Evolutionary conservation across 1,284 basidiomycete genomes (phyloP), one percentile per base, ranked within the genome.

Genomic region (Malassezia vespertilionis): DNA sequence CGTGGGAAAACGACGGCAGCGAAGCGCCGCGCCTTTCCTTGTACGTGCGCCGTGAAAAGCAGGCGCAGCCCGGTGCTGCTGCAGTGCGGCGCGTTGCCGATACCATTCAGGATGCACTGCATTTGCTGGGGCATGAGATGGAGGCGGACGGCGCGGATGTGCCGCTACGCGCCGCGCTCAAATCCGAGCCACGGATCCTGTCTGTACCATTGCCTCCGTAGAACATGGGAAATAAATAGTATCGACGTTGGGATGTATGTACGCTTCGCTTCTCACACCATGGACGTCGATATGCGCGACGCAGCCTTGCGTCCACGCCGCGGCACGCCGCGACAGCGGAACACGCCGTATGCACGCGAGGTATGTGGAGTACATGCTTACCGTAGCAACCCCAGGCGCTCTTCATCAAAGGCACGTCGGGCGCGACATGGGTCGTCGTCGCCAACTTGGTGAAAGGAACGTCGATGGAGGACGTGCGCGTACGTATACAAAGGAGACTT

Each of bases 361-460:
- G 32, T 22, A 33, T 26, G 5, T 23, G 36, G 23, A 23, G 27
- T 11, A 7, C 22, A 23, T 9, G 18, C 26, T 23, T 21, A 31
- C n/a, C 31, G 37, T n/a, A 18, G 14, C 21, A 2, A 32, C 38
- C 38, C 39, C 11, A 33, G 11, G 40, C 24, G 12, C 28, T 69
- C 23, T 57, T 38, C 54, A 69, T 69, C 44, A 55, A 57, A 5
- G 66, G 66, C 14, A 37, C 59, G 0, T 58, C 56, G 23, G 66
- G 63, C 1, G 61, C 63, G 0, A 63, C 63, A 7, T 58, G 57
- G 57, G 53, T 69, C n/a, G 41, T 65, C n/a, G 59, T 67, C 5
- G 55, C 58, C 7, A 69, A 69, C 39, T 52, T 69, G 9, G 54
- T 59, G 9, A 43, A 41, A 4, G 66, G 66, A 14, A 69, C 66